Base-by-base conservation (phyloP, 192 early-diverging fungal genomes). In the Coemansia sp. region DNA sequence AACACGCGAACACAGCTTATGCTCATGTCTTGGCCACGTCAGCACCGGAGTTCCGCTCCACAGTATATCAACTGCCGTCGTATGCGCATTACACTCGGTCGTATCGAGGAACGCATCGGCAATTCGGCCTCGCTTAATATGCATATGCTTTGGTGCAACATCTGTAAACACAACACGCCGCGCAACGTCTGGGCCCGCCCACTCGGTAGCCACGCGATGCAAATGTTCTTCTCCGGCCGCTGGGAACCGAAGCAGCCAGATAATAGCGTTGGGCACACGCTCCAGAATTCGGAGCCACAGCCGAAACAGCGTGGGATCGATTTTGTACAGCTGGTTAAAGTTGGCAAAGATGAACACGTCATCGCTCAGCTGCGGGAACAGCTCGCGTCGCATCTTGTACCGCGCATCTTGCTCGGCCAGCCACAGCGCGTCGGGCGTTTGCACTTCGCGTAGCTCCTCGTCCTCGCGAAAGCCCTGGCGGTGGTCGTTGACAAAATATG, bases 281-380 rank as follows among this genome's bases (percentile, higher is more conserved):
- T 82, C 82, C 23, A 97, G 76, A 24, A 97, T 94, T 11, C 86
- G 81, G 29, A 92, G 81, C 95, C 95, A 97, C 16, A 89, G 76
- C 11, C 84, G 84, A 74, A 96, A 96, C 23, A 91, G 92, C 3
- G 78, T 74, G 8, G 95, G 95, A 41, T 97, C 95, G 53, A 96
- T 87, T 89, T 97, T 97, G 83, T 97, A 97, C 9, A 95, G 82
- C 83, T 97, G 95, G 75, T 97, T 97, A 68, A 97, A 96, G 76
- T 94, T 95, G 57, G 95, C 94, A 88, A 92, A 95, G 54, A 97
- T 95, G 18, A 94, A 88, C 18, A 86, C 86, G 73, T 93, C 87
- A 68, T 94, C 92, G 18, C 83, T 71, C 43, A 96, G 56, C 41
- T 84, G 75, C 26, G 95, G 94, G 57, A 97, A 97, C 27, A 95